phyloP scores from a whole-genome alignment of 2,329 filamentous ascomycete genomes.

The Microsporum ferrugineum region DNA sequence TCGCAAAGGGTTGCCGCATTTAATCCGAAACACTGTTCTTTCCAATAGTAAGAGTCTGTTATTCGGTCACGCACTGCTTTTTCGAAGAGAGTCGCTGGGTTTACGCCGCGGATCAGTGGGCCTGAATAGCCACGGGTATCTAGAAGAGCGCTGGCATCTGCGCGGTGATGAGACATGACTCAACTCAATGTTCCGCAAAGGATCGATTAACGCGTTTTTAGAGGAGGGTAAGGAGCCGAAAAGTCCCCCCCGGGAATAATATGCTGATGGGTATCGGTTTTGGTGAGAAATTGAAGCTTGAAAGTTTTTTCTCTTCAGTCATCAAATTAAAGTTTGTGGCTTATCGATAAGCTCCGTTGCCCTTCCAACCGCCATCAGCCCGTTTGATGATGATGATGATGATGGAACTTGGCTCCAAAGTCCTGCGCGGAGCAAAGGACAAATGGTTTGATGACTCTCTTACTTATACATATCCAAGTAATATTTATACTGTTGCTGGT shows the following conservation, averaged over 20 bases:
- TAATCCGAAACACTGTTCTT: conserved; percentile 93
- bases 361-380: conserved; percentile 20
- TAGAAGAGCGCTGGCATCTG: conserved; percentile 65
- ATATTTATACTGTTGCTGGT: background rate
- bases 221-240: background rate
- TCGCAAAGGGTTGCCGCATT: conserved; percentile 74
- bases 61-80: conserved; percentile 93
- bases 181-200: background rate
- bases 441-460: background rate
- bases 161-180: conserved; percentile 50
- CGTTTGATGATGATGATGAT: background rate
- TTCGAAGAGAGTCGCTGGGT: conserved; percentile 91
- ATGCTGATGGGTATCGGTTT: too few species aligned
- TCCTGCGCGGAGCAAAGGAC: background rate
- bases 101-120: conserved; percentile 72
- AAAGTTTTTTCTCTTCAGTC: background rate
- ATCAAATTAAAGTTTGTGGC: background rate
- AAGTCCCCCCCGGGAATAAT: background rate
- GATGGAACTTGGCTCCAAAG: background rate
- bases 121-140: conserved; percentile 79
- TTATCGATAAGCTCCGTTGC: conserved; percentile 30
- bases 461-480: background rate
- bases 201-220: too few species aligned
- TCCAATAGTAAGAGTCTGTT: conserved; percentile 92
- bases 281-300: background rate